Evolutionary conservation across 1,284 basidiomycete genomes (phyloP), one percentile per base, ranked within the genome.

Genomic region (Baeospora myosura): DNA sequence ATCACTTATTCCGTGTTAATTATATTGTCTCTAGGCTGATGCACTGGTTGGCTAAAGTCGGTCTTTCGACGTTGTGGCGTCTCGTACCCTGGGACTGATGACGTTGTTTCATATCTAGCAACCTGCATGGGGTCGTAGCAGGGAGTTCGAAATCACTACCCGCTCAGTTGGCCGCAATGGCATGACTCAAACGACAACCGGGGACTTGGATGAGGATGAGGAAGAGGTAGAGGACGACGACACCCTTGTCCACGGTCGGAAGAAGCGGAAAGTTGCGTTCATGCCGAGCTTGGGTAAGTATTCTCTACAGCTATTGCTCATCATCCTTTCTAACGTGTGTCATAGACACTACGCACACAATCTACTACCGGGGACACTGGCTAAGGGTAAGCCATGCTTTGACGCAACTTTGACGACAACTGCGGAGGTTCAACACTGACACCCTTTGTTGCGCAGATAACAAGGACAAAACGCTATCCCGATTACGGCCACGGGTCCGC

Each of bases 101-200:
- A 38, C 35, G 17, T 7, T 17, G n/a, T n/a, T n/a, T n/a, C 36
- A 18, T 28, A 30, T 43, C 52, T 24, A 85, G 84, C 85, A 88
- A 84, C 85, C 85, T 17, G 81, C 84, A 16, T 88, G 84, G 84
- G 83, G 84, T 4, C 76, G 81, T 38, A 86, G 83, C 59, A 71
- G 87, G 31, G 86, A 89, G 59, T 89, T 89, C 56, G 86, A 89
- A 60, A 88, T 89, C 50, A 88, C 84, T 6, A 89, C 87, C 14
- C 80, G 85, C 40, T 74, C 81, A 10, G 65, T 74, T 12, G 70
- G 71, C 41, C 74, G 81, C 33, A 72, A 71, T 48, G 74, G 75
- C 37, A 62, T 87, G 48, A 78, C 68, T 40, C 73, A 79, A 52
- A 68, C 74, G 32, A 86, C 81, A 0, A 69, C 79, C 3, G 85